These are phyloP conservation scores for Ustilago bromivora DNA, from an alignment of 1,284 basidiomycete species.

Conservation along the genomic window DNA sequence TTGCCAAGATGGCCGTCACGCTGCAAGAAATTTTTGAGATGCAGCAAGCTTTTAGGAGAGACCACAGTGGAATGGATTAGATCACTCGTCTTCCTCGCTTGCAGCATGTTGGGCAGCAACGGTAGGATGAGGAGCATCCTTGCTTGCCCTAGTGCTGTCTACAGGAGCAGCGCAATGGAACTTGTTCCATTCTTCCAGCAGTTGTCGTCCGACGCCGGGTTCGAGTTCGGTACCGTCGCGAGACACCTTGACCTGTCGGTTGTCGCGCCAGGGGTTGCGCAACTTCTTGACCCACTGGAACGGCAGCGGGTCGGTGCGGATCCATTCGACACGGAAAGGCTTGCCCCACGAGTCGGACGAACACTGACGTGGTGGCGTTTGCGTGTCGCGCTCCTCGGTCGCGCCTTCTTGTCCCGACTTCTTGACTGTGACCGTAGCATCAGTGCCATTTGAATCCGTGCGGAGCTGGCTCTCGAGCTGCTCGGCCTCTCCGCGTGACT, in stretches of 20 bases:
- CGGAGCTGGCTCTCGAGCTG: constrained; percentile 54
- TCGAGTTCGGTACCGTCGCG: constrained; percentile 92
- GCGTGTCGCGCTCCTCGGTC: constrained; percentile 12
- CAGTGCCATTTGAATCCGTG: constrained; percentile 43
- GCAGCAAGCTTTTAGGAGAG: not conserved
- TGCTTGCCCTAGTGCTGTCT: constrained; percentile 27
- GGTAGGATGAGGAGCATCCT: not conserved
- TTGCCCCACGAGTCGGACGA: constrained; percentile 55
- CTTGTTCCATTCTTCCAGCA: constrained; percentile 82
- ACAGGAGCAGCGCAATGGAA: constrained; percentile 12
- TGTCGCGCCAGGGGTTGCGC: constrained; percentile 92
- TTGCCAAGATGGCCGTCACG: constrained; percentile 17
- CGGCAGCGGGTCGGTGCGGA: constrained; percentile 79
- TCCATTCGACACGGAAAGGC: constrained; percentile 87
- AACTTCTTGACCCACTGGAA: constrained; percentile 83
- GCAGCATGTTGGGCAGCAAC: constrained; percentile 6
- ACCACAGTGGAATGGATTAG: not conserved
- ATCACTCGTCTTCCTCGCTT: constrained; percentile 49
- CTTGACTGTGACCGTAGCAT: constrained; percentile 22
- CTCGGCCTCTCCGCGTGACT: constrained; percentile 52
- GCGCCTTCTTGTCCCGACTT: constrained; percentile 1
- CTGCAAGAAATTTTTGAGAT: not conserved
- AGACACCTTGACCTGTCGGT: constrained; percentile 85
- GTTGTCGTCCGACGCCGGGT: constrained; percentile 78
- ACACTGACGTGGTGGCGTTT: constrained; percentile 36